Base-by-base conservation (phyloP, 495 filamentous ascomycete genomes). In the Jackrogersella multiformis region DNA sequence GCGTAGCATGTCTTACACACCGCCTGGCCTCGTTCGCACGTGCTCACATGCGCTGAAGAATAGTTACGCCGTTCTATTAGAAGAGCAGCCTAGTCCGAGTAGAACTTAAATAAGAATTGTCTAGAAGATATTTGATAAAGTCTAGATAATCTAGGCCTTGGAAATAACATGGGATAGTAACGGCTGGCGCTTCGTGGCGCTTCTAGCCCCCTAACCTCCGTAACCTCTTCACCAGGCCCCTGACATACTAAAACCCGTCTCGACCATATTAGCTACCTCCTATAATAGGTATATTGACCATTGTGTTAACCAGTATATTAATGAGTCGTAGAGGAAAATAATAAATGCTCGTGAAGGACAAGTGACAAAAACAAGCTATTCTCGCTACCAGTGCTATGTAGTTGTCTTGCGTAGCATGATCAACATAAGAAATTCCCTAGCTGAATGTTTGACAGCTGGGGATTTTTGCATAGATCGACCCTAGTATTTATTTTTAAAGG, bases 401-500 rank as follows among this genome's bases (percentile, higher is more conserved):
- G 41, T 36, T 45, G 23, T 32, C 46, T 61, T 61, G 49, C 39
- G 67, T 65, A 61, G 67, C 45, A 70, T 70, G 67, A 70, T 70
- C 67, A 65, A 44, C 61, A 32, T 26, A 34, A 34, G 18, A 64
- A 69, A 65, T 69, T 61, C 55, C 66, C 61, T 60, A 69, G 55
- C 66, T 41, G 20, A 44, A 61, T 62, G 67, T 66, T 65, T 66
- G 67, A 64, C 53, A 54, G 38, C 61, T 62, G 56, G 61, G 57
- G 61, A 16, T 35, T 45, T 61, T 61, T 23, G 55, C 55, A 60
- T 52, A 70, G 67, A 70, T 70, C 57, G 62, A 49, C 61, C 66
- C 52, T 61, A 56, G 61, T 65, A 56, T 65, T 70, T 70, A 70
- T 70, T 70, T 70, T 58, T 70, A 70, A 58, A 30, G 26, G 15